Percentiles rank a stretch among this genome's conserved stretches.
phyloP scores from a whole-genome alignment of 148 eudicot species.

The Vaccinium macrocarpon region DNA sequence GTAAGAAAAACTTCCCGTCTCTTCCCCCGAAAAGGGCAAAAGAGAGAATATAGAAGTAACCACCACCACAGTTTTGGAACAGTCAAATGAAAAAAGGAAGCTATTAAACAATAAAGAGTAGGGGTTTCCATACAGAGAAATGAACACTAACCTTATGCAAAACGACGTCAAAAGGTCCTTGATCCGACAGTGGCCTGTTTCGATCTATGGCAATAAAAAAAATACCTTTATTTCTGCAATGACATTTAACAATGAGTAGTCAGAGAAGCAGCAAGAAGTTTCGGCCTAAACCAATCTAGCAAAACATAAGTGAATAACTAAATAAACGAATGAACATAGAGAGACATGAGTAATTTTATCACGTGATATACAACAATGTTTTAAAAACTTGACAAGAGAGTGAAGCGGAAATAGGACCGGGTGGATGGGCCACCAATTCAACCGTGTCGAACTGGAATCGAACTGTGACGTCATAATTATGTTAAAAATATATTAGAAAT shows the following conservation, averaged over 20 bases:
- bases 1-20: neutral
- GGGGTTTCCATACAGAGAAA: neutral
- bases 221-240: constrained; percentile 59
- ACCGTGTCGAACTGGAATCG: no score
- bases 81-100: neutral
- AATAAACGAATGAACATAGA: neutral
- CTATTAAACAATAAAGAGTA: neutral
- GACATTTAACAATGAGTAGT: neutral
- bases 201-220: constrained; percentile 60
- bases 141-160: constrained; percentile 56
- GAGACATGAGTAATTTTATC: neutral
- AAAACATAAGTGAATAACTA: neutral
- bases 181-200: constrained; percentile 52
- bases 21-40: neutral
- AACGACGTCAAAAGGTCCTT: constrained; percentile 72
- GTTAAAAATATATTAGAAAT: no score
- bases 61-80: neutral
- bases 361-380: neutral
- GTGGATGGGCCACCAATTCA: no score
- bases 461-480: no score
- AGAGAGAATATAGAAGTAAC: neutral
- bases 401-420: no score
- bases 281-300: neutral
- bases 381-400: no score
- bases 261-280: constrained; percentile 11